phyloP scores from a whole-genome alignment of 768 basidiomycete species.

The Myochromella boudieri region DNA sequence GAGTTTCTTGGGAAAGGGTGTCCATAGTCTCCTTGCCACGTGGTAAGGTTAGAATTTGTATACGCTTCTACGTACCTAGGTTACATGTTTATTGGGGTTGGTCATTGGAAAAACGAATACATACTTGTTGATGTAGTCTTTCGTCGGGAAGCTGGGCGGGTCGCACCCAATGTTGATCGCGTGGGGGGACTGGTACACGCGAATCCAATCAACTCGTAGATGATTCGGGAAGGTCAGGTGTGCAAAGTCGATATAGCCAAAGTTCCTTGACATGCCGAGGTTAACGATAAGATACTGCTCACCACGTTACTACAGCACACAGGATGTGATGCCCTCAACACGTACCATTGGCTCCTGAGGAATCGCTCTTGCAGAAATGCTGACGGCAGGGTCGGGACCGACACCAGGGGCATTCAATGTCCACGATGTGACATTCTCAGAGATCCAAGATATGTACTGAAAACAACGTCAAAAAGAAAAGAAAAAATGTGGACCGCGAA shows the following conservation, averaged over 20 bases:
- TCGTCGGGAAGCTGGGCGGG: constrained; percentile 61
- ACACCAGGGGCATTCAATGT: constrained; percentile 68
- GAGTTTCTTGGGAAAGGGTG: constrained; percentile 58
- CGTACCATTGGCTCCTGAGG: constrained; percentile 83
- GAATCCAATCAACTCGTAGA: constrained; percentile 43
- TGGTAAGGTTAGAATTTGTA: constrained; percentile 58
- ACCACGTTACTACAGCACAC: constrained; percentile 22
- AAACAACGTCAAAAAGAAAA: not conserved
- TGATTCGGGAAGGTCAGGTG: constrained; percentile 63
- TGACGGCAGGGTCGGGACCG: constrained; percentile 52
- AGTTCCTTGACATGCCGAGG: constrained; percentile 78
- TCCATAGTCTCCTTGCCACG: constrained; percentile 42
- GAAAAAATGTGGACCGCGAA: not conserved
- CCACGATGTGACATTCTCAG: constrained; percentile 65
- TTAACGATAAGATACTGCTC: constrained; percentile 78
- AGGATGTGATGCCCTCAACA: constrained; percentile 13
- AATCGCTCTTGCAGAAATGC: constrained; percentile 65
- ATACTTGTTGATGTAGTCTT: constrained; percentile 61
- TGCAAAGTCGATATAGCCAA: constrained; percentile 65
- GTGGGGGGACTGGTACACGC: constrained; percentile 66
- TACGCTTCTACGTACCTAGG: constrained; percentile 59
- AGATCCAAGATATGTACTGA: constrained; percentile 83
- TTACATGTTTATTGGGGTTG: not conserved
- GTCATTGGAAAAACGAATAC: constrained; percentile 12
- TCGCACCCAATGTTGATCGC: constrained; percentile 67